Percentiles rank a stretch among this genome's conserved stretches.
Evolutionary conservation across 2,329 filamentous ascomycete genomes (phyloP).

Genomic region (Trichoderma oligosporum): DNA sequence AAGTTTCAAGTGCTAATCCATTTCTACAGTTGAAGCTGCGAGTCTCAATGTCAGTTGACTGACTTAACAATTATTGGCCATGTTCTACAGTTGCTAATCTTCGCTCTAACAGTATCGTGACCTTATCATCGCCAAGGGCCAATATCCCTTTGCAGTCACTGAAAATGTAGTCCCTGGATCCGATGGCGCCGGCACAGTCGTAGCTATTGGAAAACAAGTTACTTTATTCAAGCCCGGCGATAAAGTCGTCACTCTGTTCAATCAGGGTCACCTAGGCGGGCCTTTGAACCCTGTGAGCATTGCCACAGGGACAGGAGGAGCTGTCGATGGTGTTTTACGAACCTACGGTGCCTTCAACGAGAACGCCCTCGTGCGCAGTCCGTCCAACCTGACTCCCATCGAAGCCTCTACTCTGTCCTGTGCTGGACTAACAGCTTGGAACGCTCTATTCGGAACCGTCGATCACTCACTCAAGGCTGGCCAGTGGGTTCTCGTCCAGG

Average conservation of each 20-base stretch:
- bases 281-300: constrained; percentile 34
- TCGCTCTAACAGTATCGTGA: constrained; percentile 43
- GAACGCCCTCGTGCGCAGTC: constrained; percentile 61
- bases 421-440: constrained; percentile 63
- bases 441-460: constrained; percentile 57
- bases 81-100: background rate
- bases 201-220: constrained; percentile 49
- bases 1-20: background rate
- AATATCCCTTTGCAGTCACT: constrained; percentile 43
- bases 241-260: constrained; percentile 59
- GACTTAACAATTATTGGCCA: background rate
- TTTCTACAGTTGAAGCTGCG: constrained; percentile 41
- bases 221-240: constrained; percentile 50
- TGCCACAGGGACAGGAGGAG: constrained; percentile 62
- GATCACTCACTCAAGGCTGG: constrained; percentile 48
- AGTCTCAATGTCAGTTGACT: constrained; percentile 44
- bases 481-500: constrained; percentile 60
- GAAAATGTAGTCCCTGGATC: constrained; percentile 48
- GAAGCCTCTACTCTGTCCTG: constrained; percentile 58
- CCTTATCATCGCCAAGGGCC: constrained; percentile 47
- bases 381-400: constrained; percentile 48
- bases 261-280: constrained; percentile 50
- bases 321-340: constrained; percentile 63
- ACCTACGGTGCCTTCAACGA: constrained; percentile 66
- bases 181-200: constrained; percentile 52